Evolutionary conservation across 805 yeast species (phyloP).

Genomic region (Barnettozyma wickerhamii): DNA sequence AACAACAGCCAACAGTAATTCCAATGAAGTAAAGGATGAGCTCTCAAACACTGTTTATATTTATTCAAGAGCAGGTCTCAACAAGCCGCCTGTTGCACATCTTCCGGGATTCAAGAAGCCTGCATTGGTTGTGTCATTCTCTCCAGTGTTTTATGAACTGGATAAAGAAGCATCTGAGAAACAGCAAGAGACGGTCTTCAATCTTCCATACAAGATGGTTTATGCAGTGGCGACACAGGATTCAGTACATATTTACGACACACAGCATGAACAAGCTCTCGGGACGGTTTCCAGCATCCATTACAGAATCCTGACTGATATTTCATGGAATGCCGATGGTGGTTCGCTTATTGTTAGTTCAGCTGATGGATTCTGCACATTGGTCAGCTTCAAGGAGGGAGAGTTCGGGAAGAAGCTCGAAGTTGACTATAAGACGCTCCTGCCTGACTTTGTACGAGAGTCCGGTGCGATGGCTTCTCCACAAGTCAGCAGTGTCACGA

Average conservation of each 20-base stretch:
- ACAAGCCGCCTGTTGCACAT: conserved; percentile 68
- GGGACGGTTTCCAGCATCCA: conserved; percentile 78
- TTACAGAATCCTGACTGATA: conserved; percentile 83
- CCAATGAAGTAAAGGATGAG: conserved; percentile 33
- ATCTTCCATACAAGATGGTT: conserved; percentile 72
- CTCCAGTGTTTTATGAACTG: conserved; percentile 56
- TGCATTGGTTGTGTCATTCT: conserved; percentile 77
- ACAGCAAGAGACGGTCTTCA: conserved; percentile 33
- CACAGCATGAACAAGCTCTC: conserved; percentile 63
- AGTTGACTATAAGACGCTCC: conserved; percentile 21
- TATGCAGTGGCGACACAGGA: conserved; percentile 94
- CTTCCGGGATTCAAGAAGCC: conserved; percentile 80
- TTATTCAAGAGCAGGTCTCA: conserved; percentile 66
- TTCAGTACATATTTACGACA: conserved; percentile 76
- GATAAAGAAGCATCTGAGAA: conserved; percentile 8
- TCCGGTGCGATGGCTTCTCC: conserved; percentile 1
- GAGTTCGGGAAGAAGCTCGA: conserved; percentile 51
- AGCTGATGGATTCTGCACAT: conserved; percentile 90
- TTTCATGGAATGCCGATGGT: conserved; percentile 84
- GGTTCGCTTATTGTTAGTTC: conserved; percentile 65
- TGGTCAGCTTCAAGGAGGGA: conserved; percentile 46
- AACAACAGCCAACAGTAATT: conserved; percentile 8
- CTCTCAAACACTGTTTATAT: conserved; percentile 70
- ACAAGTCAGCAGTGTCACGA: neutral
- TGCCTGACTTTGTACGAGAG: conserved; percentile 12